Evolutionary conservation across 2,329 filamentous ascomycete species (phyloP), one percentile per base, ranked within the genome.

Genomic region (Exophiala aquamarina): DNA sequence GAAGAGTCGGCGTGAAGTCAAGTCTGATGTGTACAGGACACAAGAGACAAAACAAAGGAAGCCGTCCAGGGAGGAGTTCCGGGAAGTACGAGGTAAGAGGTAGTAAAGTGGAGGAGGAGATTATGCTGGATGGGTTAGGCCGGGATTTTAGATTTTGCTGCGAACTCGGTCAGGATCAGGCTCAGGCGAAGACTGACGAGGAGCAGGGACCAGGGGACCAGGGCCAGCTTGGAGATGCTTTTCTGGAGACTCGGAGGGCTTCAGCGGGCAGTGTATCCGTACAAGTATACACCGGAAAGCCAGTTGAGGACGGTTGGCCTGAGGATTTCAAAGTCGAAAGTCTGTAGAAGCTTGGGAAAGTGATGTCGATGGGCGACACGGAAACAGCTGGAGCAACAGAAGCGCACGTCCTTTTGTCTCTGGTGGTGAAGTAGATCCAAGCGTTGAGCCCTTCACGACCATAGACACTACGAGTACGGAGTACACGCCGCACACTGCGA

Each of bases 111-210:
- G 32, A 9, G 41, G 17, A 20, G 18, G n/a, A 36, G 19, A 36
- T 19, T 19, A 26, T 14, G 29, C 17, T 23, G 19, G 31, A 19
- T 44, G 41, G 32, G n/a, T 23, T 37, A 40, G 38, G 36, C 39
- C 47, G 47, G 51, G 51, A 45, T 54, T 54, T 54, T 50, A 46
- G 44, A 44, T 45, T 54, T 48, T 44, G 44, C 50, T 47, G 47
- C 47, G 47, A 44, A 36, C 21, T 47, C 37, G 47, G 47, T 39
- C 50, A 44, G 47, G 47, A 50, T 26, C 23, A 26, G 23, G 23
- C 23, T 48, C 44, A 50, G 44, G 51, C 51, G 51, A 54, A 44
- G 46, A 41, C 41, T 49, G 44, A 49, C 41, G 34, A 44, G 41
- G 35, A 34, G 26, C 34, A 49, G 35, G 35, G 28, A 36, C 41